Conservation (phyloP, 129 eudicot species). For the Centaurea solstitialis region DNA sequence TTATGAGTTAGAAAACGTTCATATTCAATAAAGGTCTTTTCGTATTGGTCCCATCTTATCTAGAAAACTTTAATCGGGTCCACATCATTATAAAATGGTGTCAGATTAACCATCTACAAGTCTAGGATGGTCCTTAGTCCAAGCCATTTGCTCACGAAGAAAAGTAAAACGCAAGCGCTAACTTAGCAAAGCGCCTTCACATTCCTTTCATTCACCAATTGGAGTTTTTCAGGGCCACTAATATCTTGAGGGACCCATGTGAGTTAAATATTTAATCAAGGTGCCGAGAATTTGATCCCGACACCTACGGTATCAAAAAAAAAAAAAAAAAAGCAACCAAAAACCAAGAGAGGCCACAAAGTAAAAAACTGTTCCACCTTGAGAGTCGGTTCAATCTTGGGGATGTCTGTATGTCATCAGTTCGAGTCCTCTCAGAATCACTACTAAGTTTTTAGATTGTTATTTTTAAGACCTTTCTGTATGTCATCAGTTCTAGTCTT, state of each 20-base stretch:
- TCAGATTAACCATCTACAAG: background rate
- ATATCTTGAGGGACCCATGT: background rate
- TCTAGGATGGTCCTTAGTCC: background rate
- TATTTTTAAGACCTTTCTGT: background rate
- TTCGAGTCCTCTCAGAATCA: background rate
- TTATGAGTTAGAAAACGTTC: background rate
- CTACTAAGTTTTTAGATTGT: background rate
- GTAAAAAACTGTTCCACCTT: background rate
- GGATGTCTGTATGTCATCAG: background rate
- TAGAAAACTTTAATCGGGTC: background rate
- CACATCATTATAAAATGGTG: background rate
- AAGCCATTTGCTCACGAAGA: no score
- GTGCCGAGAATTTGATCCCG: background rate
- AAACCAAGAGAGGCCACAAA: background rate
- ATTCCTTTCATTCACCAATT: background rate
- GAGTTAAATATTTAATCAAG: background rate
- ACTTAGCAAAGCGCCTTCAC: background rate
- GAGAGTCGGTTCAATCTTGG: background rate
- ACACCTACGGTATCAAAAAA: background rate
- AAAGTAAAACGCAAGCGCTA: background rate
- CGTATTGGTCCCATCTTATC: background rate
- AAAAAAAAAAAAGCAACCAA: background rate
- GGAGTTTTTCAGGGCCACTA: background rate
- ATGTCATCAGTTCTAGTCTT: no score
- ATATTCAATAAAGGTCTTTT: background rate